Percentiles rank a stretch among this genome's conserved stretches.
Conservation (phyloP, 2,329 filamentous ascomycete genomes). For the Lasiodiplodia theobromae region DNA sequence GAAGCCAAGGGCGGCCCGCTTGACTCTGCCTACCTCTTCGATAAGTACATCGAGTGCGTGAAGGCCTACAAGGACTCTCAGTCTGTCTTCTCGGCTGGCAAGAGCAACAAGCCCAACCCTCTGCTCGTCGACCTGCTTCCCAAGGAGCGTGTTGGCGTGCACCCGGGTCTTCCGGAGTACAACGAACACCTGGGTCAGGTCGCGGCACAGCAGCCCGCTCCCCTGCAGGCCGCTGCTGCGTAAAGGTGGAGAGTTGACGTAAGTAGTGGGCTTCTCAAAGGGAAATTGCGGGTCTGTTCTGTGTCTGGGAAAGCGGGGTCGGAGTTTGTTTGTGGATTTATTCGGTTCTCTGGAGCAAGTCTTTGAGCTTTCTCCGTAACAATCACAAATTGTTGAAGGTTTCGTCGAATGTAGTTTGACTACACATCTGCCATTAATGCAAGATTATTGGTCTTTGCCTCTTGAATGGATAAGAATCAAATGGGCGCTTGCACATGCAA, state of each 20-base stretch:
- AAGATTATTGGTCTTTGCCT: background rate
- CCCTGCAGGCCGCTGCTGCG: conserved; percentile 30
- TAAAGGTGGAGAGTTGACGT: conserved; percentile 41
- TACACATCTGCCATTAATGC: background rate
- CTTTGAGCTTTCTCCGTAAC: background rate
- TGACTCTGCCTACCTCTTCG: conserved; percentile 95
- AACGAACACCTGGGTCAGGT: conserved; percentile 30
- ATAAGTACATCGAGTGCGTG: conserved; percentile 92
- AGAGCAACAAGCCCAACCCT: conserved; percentile 86
- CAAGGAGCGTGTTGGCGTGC: conserved; percentile 92
- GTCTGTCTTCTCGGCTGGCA: conserved; percentile 70
- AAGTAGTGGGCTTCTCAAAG: background rate
- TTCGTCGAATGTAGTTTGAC: background rate
- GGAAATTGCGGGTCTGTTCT: conserved; percentile 13
- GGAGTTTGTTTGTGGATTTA: background rate
- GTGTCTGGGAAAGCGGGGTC: conserved; percentile 15
- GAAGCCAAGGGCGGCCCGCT: conserved; percentile 97
- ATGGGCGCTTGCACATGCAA: background rate
- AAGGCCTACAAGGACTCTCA: conserved; percentile 87
- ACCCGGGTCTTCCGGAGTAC: conserved; percentile 47
- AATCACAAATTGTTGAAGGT: background rate
- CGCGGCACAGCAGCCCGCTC: conserved; percentile 16
- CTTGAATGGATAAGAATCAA: background rate
- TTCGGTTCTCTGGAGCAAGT: background rate
- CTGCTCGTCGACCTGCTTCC: conserved; percentile 88